A percentile compares a stretch with the other conserved stretches of the same genome.
phyloP scores from a whole-genome alignment of 768 basidiomycete species.

The Grammothele lineata region DNA sequence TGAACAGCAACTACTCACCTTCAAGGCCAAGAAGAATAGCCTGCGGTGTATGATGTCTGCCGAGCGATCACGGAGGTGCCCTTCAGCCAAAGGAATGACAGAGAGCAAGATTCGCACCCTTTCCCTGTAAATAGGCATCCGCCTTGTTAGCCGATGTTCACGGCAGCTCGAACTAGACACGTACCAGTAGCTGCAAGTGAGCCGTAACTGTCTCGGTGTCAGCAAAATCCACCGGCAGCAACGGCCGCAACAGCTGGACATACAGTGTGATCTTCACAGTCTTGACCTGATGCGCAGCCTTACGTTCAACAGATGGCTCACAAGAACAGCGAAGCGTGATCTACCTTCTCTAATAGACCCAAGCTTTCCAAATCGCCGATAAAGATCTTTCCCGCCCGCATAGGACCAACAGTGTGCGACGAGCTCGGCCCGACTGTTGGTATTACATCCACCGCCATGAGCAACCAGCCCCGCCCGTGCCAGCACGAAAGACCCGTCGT shows the following conservation, averaged over 20 bases:
- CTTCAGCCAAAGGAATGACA: too few relatives aligned
- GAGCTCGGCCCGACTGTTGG: conserved; percentile 51
- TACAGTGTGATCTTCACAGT: conserved; percentile 84
- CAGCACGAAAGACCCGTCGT: too few relatives aligned
- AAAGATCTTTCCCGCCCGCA: conserved; percentile 91
- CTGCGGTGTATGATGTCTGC: conserved; percentile 85
- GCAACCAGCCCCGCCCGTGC: too few relatives aligned
- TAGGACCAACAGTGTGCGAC: conserved; percentile 74
- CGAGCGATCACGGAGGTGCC: neutral
- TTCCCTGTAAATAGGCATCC: conserved; percentile 45
- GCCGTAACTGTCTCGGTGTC: conserved; percentile 58
- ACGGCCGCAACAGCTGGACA: conserved; percentile 25
- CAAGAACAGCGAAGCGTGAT: neutral
- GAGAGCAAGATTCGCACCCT: conserved; percentile 46
- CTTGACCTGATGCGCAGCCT: conserved; percentile 45
- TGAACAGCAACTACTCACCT: conserved; percentile 30
- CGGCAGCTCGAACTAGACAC: too few relatives aligned
- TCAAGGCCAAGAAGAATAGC: conserved; percentile 81
- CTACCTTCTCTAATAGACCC: conserved; percentile 62
- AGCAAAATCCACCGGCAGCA: neutral
- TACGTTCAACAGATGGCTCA: neutral
- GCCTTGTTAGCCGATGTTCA: conserved; percentile 2
- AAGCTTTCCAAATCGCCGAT: conserved; percentile 69
- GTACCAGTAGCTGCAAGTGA: conserved; percentile 88
- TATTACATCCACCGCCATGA: neutral